Evolutionary conservation across 768 basidiomycete species (phyloP).

Genomic region (Chalciporus sphaerocephalus): DNA sequence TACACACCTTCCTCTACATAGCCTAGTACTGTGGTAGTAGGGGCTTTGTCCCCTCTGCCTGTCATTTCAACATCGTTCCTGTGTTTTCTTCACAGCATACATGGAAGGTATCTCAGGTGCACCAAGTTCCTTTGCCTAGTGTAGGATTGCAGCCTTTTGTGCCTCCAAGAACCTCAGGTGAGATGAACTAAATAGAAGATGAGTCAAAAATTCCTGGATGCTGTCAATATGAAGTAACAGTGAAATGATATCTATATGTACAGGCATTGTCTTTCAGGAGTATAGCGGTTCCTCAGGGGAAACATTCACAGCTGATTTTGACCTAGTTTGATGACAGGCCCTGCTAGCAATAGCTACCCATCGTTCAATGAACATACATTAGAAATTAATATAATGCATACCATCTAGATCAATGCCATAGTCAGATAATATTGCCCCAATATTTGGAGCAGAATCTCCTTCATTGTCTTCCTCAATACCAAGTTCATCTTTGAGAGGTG

Average conservation of each 20-base stretch:
- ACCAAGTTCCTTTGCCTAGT: conserved; percentile 28
- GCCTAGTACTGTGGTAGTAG: too few species aligned
- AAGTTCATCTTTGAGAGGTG: conserved; percentile 8
- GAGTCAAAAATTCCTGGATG: conserved; percentile 28
- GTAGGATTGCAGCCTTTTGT: conserved; percentile 28
- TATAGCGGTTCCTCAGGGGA: conserved; percentile 2
- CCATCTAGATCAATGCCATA: conserved; percentile 3
- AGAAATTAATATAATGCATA: not conserved
- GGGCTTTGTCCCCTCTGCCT: too few species aligned
- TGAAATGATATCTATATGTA: not conserved
- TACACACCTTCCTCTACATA: too few species aligned
- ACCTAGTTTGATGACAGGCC: not conserved
- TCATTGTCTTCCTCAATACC: not conserved
- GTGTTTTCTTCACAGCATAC: conserved; percentile 19
- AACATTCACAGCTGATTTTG: not conserved
- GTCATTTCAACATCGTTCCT: too few species aligned
- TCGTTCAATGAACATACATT: not conserved
- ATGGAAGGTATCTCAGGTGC: conserved; percentile 27
- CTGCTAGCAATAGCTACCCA: not conserved
- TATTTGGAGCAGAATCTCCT: not conserved
- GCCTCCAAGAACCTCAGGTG: conserved; percentile 27
- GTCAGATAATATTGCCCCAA: not conserved
- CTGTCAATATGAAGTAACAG: not conserved
- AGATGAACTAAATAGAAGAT: too few species aligned
- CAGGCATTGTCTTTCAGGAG: conserved; percentile 4